Percentiles rank a stretch among this genome's conserved stretches.
These are phyloP conservation scores for Edaphochlamys debaryana DNA, from an alignment of 139 green algal species.

Conservation along the genomic window DNA sequence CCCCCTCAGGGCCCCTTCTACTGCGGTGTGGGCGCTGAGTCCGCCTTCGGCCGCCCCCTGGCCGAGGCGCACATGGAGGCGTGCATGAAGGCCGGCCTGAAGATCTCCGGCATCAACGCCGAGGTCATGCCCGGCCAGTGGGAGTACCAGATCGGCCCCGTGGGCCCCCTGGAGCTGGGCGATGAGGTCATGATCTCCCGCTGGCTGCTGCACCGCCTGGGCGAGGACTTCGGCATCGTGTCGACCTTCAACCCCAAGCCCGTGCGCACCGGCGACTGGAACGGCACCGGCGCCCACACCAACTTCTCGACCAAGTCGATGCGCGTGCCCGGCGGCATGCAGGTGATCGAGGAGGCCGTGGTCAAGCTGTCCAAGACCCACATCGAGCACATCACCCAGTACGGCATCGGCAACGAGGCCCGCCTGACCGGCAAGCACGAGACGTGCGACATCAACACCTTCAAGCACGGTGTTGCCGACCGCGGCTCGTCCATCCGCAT, in stretches of 20 bases:
- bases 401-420: slow-evolving; percentile 86
- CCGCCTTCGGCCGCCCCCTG: slow-evolving; percentile 84
- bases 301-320: slow-evolving; percentile 92
- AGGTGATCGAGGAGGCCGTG: slow-evolving; percentile 81
- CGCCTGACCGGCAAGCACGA: slow-evolving; percentile 92
- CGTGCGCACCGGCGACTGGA: slow-evolving; percentile 88
- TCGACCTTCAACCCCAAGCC: slow-evolving; percentile 92
- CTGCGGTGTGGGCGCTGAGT: slow-evolving; percentile 85
- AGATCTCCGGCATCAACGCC: slow-evolving; percentile 89
- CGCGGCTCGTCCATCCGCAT: slow-evolving; percentile 91
- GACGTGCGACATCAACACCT: slow-evolving; percentile 92
- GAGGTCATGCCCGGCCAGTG: slow-evolving; percentile 95
- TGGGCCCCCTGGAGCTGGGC: slow-evolving; percentile 81
- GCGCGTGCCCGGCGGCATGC: slow-evolving; percentile 86
- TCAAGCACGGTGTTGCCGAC: slow-evolving; percentile 82
- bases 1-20: slow-evolving; percentile 88
- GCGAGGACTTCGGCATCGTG: slow-evolving; percentile 80
- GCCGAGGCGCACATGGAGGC: slow-evolving; percentile 88
- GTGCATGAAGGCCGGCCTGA: slow-evolving; percentile 86
- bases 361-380: slow-evolving; percentile 87
- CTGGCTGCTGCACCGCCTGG: slow-evolving; percentile 86
- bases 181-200: slow-evolving; percentile 85
- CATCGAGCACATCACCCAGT: slow-evolving; percentile 89
- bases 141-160: slow-evolving; percentile 94
- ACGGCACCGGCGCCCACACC: slow-evolving; percentile 91